Evolutionary conservation across 169 alveolate genomes (phyloP), one percentile per base, ranked within the genome.

Genomic region (Plasmodium adleri): DNA sequence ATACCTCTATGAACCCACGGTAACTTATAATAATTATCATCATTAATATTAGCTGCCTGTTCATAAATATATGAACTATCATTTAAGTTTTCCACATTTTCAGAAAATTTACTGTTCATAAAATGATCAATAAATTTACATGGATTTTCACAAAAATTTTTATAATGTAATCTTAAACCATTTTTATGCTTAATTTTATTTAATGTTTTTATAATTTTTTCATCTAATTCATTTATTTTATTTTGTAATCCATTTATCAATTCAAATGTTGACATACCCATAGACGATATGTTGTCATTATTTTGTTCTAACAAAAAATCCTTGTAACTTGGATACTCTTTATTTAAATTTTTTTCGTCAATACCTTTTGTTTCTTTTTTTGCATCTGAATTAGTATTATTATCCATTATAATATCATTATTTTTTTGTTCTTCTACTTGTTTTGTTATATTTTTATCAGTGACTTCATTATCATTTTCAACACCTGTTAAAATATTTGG

Each of bases 1-100:
- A 83, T 83, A 22, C 91, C 91, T 15, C 83, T 83, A 67, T 83
- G 91, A 83, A 83, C 85, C 91, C 91, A 83, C 32, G 91, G 91
- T 6, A 83, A 63, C 28, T 68, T 83, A 72, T 83, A 83, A 83
- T 83, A 83, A 20, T 68, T 67, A 54, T 83, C 91, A 83, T 83
- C 85, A 68, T 83, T 83, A 72, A 83, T 68, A 63, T 83, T 83
- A 67, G 73, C 91, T 72, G 91, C 80, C 45, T 83, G 91, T 22
- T 83, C 91, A 50, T 83, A 83, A 20, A 83, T 67, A 68, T 68
- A 83, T 60, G 56, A 56, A 52, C 50, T 68, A 58, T 83, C 91
- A 28, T 45, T 68, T 56, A 83, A 17, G 70, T 60, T 58, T 68
- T 83, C 83, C 20, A 56, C 20, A 68, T 83, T 49, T 22, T 54